Evolutionary conservation across 177 flowering plant species (phyloP).

Genomic region (Vitis hybrid): DNA sequence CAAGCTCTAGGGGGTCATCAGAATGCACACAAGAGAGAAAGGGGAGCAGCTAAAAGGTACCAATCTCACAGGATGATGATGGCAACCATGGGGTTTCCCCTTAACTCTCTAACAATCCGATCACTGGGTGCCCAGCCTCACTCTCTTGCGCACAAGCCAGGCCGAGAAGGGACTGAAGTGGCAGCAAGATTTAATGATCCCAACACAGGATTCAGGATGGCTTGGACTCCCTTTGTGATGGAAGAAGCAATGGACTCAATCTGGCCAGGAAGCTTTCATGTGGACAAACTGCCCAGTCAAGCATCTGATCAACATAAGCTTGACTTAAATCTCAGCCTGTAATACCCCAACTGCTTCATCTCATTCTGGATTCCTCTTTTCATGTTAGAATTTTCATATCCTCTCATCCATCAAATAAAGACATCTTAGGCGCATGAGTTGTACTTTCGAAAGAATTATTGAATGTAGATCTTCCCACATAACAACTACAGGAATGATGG

Average conservation of each 20-base stretch:
- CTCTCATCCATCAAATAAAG: not conserved
- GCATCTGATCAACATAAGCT: constrained; percentile 15
- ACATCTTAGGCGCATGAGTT: not conserved
- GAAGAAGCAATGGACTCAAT: constrained; percentile 20
- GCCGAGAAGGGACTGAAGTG: constrained; percentile 29
- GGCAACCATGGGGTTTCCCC: constrained; percentile 35
- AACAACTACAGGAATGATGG: too few relatives aligned
- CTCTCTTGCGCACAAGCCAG: constrained; percentile 54
- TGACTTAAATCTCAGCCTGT: constrained; percentile 28
- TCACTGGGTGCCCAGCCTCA: constrained; percentile 64
- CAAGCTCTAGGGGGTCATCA: constrained; percentile 88
- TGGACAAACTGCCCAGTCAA: constrained; percentile 1
- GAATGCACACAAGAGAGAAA: constrained; percentile 77
- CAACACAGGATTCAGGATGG: constrained; percentile 13
- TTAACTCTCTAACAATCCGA: constrained; percentile 23
- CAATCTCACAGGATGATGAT: constrained; percentile 42
- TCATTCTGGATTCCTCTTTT: not conserved
- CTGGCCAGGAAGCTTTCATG: constrained; percentile 32
- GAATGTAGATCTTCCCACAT: too few relatives aligned
- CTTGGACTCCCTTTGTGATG: constrained; percentile 14
- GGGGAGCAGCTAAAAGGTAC: constrained; percentile 54
- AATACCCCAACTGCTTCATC: not conserved
- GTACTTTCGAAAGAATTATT: too few relatives aligned
- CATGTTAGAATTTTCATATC: not conserved
- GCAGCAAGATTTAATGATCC: constrained; percentile 18